Conservation (phyloP, 192 early-diverging fungal genomes). For the Rhizophagus clarus region DNA sequence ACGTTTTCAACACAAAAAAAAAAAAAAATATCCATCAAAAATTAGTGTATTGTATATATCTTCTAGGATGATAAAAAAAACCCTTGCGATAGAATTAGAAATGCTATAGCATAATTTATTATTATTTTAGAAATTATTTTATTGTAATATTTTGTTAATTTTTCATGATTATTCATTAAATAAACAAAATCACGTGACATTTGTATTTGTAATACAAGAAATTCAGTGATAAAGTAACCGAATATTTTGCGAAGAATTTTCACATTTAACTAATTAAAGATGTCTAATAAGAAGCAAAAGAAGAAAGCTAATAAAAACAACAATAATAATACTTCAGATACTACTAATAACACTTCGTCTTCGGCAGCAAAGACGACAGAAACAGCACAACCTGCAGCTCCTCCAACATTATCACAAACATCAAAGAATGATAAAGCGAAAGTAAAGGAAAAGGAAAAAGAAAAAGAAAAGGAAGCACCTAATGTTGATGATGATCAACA, state of each 20-base stretch:
- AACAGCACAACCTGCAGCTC: neutral
- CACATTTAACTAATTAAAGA: neutral
- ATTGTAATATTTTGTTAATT: too few relatives aligned
- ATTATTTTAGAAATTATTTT: too few relatives aligned
- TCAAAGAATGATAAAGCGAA: neutral
- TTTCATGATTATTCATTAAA: too few relatives aligned
- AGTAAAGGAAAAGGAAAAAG: neutral
- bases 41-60: too few relatives aligned
- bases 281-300: neutral
- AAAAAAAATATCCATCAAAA: too few relatives aligned
- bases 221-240: too few relatives aligned
- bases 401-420: neutral
- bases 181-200: too few relatives aligned
- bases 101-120: too few relatives aligned
- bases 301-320: neutral
- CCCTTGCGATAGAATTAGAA: too few relatives aligned
- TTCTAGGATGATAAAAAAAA: too few relatives aligned
- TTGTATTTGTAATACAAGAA: too few relatives aligned
- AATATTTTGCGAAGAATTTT: neutral
- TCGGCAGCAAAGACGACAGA: neutral
- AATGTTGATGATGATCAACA: conserved; percentile 42
- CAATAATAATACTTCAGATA: neutral
- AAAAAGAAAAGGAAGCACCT: neutral
- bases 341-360: neutral
- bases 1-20: too few relatives aligned